Base-by-base conservation (phyloP, 345 rosid species). In the Eucalyptus pauciflora region DNA sequence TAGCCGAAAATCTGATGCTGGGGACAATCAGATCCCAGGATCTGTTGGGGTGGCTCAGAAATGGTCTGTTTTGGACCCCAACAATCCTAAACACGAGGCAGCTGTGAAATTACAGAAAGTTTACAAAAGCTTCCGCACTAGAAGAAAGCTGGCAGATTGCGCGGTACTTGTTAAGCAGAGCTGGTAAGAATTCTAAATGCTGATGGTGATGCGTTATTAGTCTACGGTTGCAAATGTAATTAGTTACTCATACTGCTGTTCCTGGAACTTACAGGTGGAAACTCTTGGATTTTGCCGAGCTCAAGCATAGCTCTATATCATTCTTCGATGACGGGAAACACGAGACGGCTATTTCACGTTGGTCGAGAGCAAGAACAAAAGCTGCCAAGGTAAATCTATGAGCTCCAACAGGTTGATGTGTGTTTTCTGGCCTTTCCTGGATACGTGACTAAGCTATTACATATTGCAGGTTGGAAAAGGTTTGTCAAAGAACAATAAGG, bases 121-220 rank as follows among this genome's bases (percentile, higher is more conserved):
- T 86, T 98, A 97, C 89, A 98, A 96, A 89, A 98, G 99, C 90
- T 98, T 97, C 88, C 93, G 99, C 49, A 98, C 99, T 6, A 93
- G 99, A 88, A 94, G 99, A 93, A 97, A 96, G 95, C 95, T 96
- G 20, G 99, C 99, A 3, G 99, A 98, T 93, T 96, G 99, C 86
- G 99, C 98, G 0, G 99, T 98, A 69, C 95, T 96, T 31, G 95
- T 96, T 69, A 96, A 95, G 92, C 97, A 97, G 92, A 94, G 99
- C 95, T 96, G 99, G 99, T 98, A 43, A 88, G 93, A 16, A 56
- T n/a, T 5, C 50, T 54, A 76, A 76, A 10, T 76, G 46, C 83
- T 76, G 48, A 37, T 18, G 48, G 48, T 5, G 83, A 17, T 50
- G 25, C 29, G 33, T 27, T 31, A 27, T n/a, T 16, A 17, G 24